Evolutionary conservation across 2,329 filamentous ascomycete genomes (phyloP).

Genomic region (Fusarium sp.): DNA sequence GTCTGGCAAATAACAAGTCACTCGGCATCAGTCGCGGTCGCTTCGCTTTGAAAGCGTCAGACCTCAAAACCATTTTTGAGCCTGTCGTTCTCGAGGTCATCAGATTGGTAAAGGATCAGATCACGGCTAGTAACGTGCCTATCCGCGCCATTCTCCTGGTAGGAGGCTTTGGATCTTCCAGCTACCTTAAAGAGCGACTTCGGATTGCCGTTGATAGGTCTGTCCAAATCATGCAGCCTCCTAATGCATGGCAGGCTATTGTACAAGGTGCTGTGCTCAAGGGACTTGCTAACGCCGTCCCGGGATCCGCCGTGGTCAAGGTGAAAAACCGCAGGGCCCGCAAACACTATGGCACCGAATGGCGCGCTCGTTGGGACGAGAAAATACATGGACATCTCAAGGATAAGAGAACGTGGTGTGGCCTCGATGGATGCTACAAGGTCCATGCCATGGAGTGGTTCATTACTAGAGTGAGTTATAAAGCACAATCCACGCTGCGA

Average conservation of each 20-base stretch:
- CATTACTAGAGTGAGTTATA: constrained; percentile 49
- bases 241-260: constrained; percentile 60
- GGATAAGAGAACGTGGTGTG: constrained; percentile 51
- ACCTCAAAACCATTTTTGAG: constrained; percentile 57
- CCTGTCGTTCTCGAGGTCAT: constrained; percentile 57
- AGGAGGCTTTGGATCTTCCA: constrained; percentile 59
- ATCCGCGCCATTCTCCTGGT: constrained; percentile 58
- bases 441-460: constrained; percentile 58
- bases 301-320: constrained; percentile 50
- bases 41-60: constrained; percentile 52
- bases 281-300: constrained; percentile 54
- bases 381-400: constrained; percentile 46
- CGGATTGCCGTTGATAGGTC: constrained; percentile 47
- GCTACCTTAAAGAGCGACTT: constrained; percentile 57
- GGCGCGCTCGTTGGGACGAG: constrained; percentile 47
- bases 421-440: constrained; percentile 51
- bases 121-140: constrained; percentile 50
- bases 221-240: constrained; percentile 58
- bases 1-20: constrained; percentile 53
- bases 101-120: constrained; percentile 57
- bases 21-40: constrained; percentile 53
- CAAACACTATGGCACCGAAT: constrained; percentile 57
- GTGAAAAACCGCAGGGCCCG: constrained; percentile 55
- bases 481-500: background rate
- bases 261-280: constrained; percentile 62